phyloP scores from a whole-genome alignment of 1,284 basidiomycete species.

The Calocybe gambosa region DNA sequence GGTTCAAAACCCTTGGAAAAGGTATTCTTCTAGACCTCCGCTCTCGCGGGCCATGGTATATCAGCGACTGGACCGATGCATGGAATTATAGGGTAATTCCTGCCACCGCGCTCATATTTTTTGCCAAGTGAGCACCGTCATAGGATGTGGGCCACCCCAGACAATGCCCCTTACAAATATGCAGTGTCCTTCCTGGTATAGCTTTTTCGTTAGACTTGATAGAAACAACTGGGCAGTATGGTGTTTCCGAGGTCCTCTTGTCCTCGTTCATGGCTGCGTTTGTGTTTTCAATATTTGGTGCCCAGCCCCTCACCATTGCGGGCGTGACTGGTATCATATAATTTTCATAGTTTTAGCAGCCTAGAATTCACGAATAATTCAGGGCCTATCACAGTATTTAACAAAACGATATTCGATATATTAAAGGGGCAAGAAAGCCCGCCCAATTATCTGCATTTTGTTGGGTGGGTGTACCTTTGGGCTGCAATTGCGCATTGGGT shows the following conservation, averaged over 20 bases:
- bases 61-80: slow-evolving; percentile 82
- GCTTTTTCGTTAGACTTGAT: slow-evolving; percentile 93
- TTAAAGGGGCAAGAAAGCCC: slow-evolving; percentile 49
- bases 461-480: slow-evolving; percentile 93
- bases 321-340: slow-evolving; percentile 76
- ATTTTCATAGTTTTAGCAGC: not conserved
- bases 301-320: slow-evolving; percentile 89
- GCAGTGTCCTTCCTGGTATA: slow-evolving; percentile 79
- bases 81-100: slow-evolving; percentile 84
- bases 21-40: slow-evolving; percentile 80
- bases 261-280: slow-evolving; percentile 87
- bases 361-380: not conserved
- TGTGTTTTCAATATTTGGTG: slow-evolving; percentile 86
- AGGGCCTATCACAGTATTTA: slow-evolving; percentile 88
- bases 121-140: slow-evolving; percentile 58
- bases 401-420: slow-evolving; percentile 86
- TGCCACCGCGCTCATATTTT: slow-evolving; percentile 73
- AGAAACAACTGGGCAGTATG: slow-evolving; percentile 86
- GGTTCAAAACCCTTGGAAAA: slow-evolving; percentile 39
- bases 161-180: slow-evolving; percentile 4
- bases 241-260: slow-evolving; percentile 80
- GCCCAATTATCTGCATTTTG: slow-evolving; percentile 79
- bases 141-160: not conserved
- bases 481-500: slow-evolving; percentile 90
- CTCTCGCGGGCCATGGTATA: slow-evolving; percentile 75